phyloP scores from a whole-genome alignment of 768 basidiomycete species.

The Collybia sordida region DNA sequence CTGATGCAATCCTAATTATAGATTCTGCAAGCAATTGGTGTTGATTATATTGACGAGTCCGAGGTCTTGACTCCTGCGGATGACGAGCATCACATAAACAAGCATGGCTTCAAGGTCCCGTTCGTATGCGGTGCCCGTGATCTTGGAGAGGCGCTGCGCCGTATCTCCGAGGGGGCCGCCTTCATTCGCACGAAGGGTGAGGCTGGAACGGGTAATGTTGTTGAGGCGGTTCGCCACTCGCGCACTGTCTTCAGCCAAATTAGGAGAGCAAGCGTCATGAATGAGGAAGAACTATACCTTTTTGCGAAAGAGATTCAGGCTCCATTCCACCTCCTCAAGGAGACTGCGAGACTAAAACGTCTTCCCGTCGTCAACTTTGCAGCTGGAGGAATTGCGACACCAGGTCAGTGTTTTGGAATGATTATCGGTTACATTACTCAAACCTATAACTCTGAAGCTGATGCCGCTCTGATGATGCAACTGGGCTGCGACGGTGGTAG shows the following conservation, averaged over 20 bases:
- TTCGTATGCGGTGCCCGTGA: constrained; percentile 96
- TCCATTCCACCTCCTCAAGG: constrained; percentile 94
- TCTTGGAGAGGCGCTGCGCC: constrained; percentile 92
- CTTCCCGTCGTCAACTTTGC: constrained; percentile 97
- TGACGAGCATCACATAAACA: constrained; percentile 95
- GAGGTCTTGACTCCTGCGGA: constrained; percentile 96
- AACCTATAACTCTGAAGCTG: constrained; percentile 47
- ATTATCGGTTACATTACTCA: constrained; percentile 1
- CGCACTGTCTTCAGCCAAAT: constrained; percentile 85
- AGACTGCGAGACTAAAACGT: constrained; percentile 89
- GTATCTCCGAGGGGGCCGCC: constrained; percentile 96
- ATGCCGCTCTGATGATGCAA: constrained; percentile 99
- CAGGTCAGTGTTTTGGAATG: constrained; percentile 48
- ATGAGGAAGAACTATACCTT: constrained; percentile 91
- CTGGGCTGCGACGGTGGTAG: constrained; percentile 93
- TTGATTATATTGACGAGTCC: constrained; percentile 96
- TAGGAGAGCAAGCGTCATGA: constrained; percentile 83
- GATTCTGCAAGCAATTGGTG: constrained; percentile 92
- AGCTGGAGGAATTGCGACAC: constrained; percentile 91
- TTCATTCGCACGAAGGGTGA: constrained; percentile 99
- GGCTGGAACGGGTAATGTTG: constrained; percentile 86
- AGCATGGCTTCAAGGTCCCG: constrained; percentile 91
- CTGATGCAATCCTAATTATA: constrained; percentile 27
- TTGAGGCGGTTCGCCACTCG: constrained; percentile 92
- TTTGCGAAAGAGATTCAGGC: constrained; percentile 92